phyloP scores from a whole-genome alignment of 129 eudicot genomes.

The Ambrosia artemisiifolia region DNA sequence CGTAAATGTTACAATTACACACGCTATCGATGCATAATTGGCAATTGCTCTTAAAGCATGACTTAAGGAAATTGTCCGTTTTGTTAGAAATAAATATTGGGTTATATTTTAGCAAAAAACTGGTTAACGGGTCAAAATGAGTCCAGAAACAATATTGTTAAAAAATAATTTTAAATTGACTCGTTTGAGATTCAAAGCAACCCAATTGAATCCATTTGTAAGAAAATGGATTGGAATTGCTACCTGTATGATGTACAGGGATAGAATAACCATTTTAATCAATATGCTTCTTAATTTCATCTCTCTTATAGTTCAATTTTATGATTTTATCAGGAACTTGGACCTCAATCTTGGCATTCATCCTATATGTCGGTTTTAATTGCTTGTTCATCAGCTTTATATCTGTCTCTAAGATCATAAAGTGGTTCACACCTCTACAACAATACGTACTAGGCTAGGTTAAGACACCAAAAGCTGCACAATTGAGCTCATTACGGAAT shows the following conservation, averaged over 20 bases:
- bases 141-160: too few species aligned
- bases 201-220: neutral
- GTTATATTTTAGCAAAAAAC: neutral
- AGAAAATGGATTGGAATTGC: neutral
- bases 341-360: conserved; percentile 34
- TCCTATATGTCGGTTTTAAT: conserved; percentile 35
- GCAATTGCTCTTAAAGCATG: neutral
- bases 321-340: conserved; percentile 1
- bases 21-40: neutral
- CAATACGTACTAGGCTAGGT: conserved; percentile 6
- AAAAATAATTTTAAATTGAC: neutral
- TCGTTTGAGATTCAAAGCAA: neutral
- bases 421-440: conserved; percentile 2
- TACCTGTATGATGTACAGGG: neutral
- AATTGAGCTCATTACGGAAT: conserved; percentile 4
- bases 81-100: neutral
- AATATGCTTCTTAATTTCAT: neutral
- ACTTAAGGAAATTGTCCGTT: neutral
- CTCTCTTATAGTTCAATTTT: neutral
- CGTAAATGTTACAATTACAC: too few species aligned
- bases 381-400: conserved; percentile 34
- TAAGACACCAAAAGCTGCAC: conserved; percentile 4
- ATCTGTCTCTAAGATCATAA: conserved; percentile 36
- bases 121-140: too few species aligned
- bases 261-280: neutral